Conservation (phyloP, 164 flowering plant genomes). For the Dillenia suffruticosa region DNA sequence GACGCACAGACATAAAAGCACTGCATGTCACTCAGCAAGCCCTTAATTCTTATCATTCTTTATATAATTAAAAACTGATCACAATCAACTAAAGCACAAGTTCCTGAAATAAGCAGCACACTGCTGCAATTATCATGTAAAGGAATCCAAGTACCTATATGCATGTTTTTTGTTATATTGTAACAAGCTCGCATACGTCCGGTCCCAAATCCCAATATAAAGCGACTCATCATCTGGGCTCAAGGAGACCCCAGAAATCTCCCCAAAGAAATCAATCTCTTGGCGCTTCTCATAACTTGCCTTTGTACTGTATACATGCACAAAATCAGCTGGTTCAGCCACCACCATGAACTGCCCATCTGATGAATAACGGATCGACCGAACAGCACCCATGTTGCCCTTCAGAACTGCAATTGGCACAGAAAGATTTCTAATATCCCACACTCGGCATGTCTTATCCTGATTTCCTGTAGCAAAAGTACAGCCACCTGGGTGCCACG, state of each 20-base stretch:
- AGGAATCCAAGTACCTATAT: conserved; percentile 50
- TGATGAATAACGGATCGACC: conserved; percentile 51
- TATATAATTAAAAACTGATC: too few relatives aligned
- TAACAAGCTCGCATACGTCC: conserved; percentile 65
- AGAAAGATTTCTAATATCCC: conserved; percentile 52
- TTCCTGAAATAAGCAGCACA: too few relatives aligned
- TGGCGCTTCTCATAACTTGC: conserved; percentile 38
- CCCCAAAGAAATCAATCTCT: conserved; percentile 74
- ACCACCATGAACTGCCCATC: conserved; percentile 59
- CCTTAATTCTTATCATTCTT: too few relatives aligned
- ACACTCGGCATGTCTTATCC: conserved; percentile 65
- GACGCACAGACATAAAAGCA: too few relatives aligned
- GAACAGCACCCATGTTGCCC: conserved; percentile 53
- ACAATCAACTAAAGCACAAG: too few relatives aligned
- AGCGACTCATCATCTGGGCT: conserved; percentile 63
- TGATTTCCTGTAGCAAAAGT: conserved; percentile 68
- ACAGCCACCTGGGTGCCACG: conserved; percentile 65
- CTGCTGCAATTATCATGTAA: conserved; percentile 8
- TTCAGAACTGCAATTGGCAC: conserved; percentile 41
- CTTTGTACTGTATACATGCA: conserved; percentile 46
- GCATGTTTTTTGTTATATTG: conserved; percentile 41
- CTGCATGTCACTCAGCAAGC: too few relatives aligned
- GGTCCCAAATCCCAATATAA: conserved; percentile 60
- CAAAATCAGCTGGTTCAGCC: conserved; percentile 72
- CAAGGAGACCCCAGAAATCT: conserved; percentile 58